These are phyloP conservation scores for Gautieria morchelliformis DNA, from an alignment of 768 basidiomycete genomes.

Conservation along the genomic window DNA sequence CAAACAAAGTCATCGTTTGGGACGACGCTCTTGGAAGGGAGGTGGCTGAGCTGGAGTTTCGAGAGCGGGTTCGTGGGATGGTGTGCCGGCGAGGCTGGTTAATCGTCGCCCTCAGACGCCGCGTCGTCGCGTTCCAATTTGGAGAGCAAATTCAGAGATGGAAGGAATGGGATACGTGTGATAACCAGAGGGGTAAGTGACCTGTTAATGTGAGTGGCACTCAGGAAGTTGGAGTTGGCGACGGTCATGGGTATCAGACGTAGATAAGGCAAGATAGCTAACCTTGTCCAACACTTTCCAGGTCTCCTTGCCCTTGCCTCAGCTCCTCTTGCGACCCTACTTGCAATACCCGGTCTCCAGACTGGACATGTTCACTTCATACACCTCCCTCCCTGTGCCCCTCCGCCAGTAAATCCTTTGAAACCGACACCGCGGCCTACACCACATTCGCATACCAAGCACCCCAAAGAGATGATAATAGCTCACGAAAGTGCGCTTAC, in stretches of 20 bases:
- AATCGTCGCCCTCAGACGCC: conserved; percentile 66
- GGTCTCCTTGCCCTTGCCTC: conserved; percentile 79
- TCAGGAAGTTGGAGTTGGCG: background rate
- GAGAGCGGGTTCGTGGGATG: conserved; percentile 71
- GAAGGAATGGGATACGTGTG: conserved; percentile 79
- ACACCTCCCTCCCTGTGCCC: conserved; percentile 71
- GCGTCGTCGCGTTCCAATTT: conserved; percentile 73
- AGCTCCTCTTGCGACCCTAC: conserved; percentile 65
- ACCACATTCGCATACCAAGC: conserved; percentile 48
- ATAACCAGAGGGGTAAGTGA: conserved; percentile 68
- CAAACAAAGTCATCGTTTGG: conserved; percentile 89
- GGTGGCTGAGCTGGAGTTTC: conserved; percentile 83
- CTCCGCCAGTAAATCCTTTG: conserved; percentile 46
- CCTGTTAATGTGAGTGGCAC: conserved; percentile 5
- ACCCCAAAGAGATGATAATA: conserved; percentile 70
- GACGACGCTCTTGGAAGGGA: conserved; percentile 69
- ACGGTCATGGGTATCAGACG: background rate
- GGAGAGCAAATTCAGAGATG: conserved; percentile 51
- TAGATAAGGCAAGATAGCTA: background rate
- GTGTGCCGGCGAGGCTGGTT: conserved; percentile 79
- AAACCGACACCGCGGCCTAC: conserved; percentile 38
- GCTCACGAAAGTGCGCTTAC: conserved; percentile 77
- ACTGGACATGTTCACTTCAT: conserved; percentile 82
- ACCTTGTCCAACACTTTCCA: conserved; percentile 20
- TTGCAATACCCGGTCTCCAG: conserved; percentile 79